Evolutionary conservation across 116 monocot genomes (phyloP).

Genomic region (Dioscorea cayenensis): DNA sequence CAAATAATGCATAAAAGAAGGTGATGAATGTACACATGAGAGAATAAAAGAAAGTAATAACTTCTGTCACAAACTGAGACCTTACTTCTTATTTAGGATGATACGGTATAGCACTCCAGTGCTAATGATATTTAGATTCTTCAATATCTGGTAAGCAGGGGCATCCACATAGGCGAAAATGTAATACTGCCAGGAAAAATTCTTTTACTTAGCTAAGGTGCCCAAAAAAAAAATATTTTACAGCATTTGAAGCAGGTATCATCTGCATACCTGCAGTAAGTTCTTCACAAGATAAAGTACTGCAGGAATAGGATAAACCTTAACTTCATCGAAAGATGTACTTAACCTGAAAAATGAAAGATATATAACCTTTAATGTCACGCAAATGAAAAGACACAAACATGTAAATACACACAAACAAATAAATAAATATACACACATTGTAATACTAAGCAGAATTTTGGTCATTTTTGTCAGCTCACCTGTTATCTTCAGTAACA

Average conservation of each 20-base stretch:
- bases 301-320: constrained; percentile 77
- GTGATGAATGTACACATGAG: neutral
- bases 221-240: neutral
- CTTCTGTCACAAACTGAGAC: neutral
- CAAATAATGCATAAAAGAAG: too few relatives aligned
- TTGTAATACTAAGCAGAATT: neutral
- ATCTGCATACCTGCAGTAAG: constrained; percentile 49
- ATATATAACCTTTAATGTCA: too few relatives aligned
- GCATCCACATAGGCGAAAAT: constrained; percentile 99
- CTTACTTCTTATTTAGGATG: constrained; percentile 94
- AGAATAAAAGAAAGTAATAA: neutral
- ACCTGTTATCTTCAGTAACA: constrained; percentile 81
- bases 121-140: constrained; percentile 97
- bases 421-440: too few relatives aligned
- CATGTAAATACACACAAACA: too few relatives aligned
- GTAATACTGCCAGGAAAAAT: constrained; percentile 59
- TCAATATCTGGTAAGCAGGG: constrained; percentile 96
- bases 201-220: constrained; percentile 8
- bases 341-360: constrained; percentile 41
- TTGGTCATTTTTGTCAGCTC: neutral
- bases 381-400: too few relatives aligned
- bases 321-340: constrained; percentile 62
- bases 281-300: constrained; percentile 74
- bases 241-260: neutral
- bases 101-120: constrained; percentile 90